A percentile compares a stretch with the other conserved stretches of the same genome.
These are phyloP conservation scores for Phytopythium kandeliae DNA, from an alignment of 352 stramenopile genomes.

Conservation along the genomic window DNA sequence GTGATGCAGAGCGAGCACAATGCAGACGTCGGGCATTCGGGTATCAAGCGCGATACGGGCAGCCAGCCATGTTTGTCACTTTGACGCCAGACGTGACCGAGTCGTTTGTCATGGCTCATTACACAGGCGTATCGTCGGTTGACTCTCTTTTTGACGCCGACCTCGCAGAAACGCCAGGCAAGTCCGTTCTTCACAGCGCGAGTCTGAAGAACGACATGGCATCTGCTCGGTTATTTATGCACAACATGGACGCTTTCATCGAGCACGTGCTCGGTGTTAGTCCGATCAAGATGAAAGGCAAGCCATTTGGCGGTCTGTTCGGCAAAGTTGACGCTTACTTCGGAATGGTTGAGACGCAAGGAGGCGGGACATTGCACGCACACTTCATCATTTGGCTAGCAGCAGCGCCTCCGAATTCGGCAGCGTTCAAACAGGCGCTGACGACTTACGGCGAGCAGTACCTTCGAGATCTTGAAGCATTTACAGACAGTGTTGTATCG, in stretches of 20 bases:
- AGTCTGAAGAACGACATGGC: background rate
- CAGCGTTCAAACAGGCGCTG: background rate
- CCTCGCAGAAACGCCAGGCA: background rate
- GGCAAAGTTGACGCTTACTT: background rate
- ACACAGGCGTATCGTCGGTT: background rate
- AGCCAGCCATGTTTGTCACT: background rate
- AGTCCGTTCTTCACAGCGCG: background rate
- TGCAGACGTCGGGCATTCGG: background rate
- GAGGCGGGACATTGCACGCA: slow-evolving; percentile 2
- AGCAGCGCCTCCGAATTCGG: background rate
- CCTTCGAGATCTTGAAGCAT: background rate
- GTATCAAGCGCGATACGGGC: background rate
- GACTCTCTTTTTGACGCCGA: background rate
- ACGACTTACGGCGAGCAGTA: background rate
- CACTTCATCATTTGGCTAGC: background rate
- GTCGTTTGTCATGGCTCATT: background rate
- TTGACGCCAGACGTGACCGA: background rate
- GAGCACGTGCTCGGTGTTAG: background rate
- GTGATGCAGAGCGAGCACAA: background rate
- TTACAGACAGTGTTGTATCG: background rate
- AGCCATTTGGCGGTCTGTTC: slow-evolving; percentile 6
- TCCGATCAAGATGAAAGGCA: background rate
- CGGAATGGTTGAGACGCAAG: slow-evolving; percentile 6
- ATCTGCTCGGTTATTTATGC: background rate
- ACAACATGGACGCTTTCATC: background rate